Evolutionary conservation across 2,329 filamentous ascomycete species (phyloP).

Genomic region (Emmonsia crescens): DNA sequence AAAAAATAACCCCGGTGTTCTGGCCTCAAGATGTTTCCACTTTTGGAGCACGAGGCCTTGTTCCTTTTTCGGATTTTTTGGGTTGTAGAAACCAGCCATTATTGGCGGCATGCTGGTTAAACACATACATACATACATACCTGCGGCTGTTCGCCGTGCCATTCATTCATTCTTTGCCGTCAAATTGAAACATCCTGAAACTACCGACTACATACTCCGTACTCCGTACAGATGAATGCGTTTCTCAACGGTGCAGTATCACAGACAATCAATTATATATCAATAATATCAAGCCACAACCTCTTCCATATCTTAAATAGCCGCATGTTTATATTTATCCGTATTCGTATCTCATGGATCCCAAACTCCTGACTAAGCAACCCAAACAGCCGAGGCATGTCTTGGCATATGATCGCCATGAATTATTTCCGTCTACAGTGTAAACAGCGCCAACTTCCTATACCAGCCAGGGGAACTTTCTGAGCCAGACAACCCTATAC

Average conservation of each 20-base stretch:
- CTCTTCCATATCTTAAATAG: no score
- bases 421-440: not conserved
- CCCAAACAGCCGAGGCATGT: not conserved
- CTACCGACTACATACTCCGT: not conserved
- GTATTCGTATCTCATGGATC: not conserved
- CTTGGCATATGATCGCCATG: not conserved
- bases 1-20: not conserved
- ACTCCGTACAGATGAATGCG: no score
- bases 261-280: not conserved
- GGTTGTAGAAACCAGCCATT: no score
- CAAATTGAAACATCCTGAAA: not conserved
- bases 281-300: no score
- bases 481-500: not conserved
- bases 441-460: not conserved
- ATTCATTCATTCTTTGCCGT: no score
- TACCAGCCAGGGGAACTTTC: not conserved
- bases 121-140: no score
- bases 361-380: not conserved
- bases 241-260: not conserved
- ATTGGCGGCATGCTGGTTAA: no score
- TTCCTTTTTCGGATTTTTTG: not conserved
- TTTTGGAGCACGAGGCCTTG: not conserved
- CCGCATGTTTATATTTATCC: no score
- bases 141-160: not conserved
- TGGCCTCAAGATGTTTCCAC: not conserved